Conservation (phyloP, 2,329 filamentous ascomycete genomes). For the Sporothrix mexicana region DNA sequence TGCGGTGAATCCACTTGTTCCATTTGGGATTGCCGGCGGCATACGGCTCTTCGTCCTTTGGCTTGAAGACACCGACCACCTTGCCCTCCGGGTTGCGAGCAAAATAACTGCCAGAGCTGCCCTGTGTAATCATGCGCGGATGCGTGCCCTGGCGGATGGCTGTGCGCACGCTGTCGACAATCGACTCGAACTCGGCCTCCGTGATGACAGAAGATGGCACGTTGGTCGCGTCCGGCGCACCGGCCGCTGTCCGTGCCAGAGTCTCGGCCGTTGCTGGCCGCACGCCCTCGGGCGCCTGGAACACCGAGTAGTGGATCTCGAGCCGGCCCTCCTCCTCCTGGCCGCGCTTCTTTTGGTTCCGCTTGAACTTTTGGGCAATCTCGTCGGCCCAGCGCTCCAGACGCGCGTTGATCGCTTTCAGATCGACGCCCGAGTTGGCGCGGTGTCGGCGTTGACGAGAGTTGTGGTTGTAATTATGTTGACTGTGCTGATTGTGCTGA, state of each 20-base stretch:
- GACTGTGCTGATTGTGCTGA: constrained; percentile 2
- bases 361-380: constrained; percentile 96
- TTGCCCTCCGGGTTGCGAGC: constrained; percentile 89
- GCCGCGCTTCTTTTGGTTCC: constrained; percentile 68
- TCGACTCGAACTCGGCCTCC: constrained; percentile 77
- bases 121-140: constrained; percentile 94
- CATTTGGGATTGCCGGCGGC: constrained; percentile 97
- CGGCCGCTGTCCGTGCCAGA: constrained; percentile 56
- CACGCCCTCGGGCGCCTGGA: constrained; percentile 88
- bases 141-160: constrained; percentile 92
- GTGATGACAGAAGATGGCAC: constrained; percentile 50
- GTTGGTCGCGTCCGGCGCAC: constrained; percentile 49
- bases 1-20: constrained; percentile 99
- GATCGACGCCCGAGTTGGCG: constrained; percentile 89
- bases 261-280: constrained; percentile 78
- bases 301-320: constrained; percentile 97
- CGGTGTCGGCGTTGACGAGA: constrained; percentile 40
- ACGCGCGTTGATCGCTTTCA: constrained; percentile 96
- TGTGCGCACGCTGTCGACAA: constrained; percentile 85
- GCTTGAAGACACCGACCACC: constrained; percentile 97
- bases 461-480: neutral
- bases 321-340: constrained; percentile 79
- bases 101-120: constrained; percentile 98
- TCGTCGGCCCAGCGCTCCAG: constrained; percentile 97
- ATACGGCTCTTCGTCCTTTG: constrained; percentile 98